These are phyloP conservation scores for Simplicillium aogashimaense DNA, from an alignment of 2,329 filamentous ascomycete genomes.

Conservation along the genomic window DNA sequence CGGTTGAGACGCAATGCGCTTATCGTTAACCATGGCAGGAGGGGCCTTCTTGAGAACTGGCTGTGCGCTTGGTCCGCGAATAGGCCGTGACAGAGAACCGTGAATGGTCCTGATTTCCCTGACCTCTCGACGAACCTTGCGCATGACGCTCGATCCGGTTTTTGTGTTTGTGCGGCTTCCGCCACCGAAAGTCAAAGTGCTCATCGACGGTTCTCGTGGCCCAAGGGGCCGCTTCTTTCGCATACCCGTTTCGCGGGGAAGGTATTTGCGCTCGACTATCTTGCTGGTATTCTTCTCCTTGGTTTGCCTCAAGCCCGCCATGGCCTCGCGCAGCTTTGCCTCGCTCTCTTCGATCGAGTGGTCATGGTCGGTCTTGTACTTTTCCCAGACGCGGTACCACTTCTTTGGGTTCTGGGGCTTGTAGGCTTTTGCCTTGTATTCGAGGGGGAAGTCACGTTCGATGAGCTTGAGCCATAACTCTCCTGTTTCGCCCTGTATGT, in stretches of 20 bases:
- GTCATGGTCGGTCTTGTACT: constrained; percentile 51
- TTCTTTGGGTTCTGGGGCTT: constrained; percentile 55
- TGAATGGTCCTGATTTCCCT: constrained; percentile 40
- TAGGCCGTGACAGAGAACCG: constrained; percentile 29
- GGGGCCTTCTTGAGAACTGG: constrained; percentile 40
- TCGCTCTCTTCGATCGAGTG: constrained; percentile 50
- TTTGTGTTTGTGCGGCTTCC: constrained; percentile 43
- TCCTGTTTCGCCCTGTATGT: constrained; percentile 57
- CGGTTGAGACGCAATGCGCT: constrained; percentile 32
- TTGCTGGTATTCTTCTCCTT: constrained; percentile 47
- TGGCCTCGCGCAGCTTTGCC: constrained; percentile 43
- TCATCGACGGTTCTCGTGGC: constrained; percentile 15
- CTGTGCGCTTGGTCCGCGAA: constrained; percentile 14
- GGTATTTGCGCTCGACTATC: constrained; percentile 39
- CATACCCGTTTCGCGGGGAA: constrained; percentile 26
- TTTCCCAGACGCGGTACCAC: constrained; percentile 72
- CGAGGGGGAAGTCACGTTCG: constrained; percentile 61
- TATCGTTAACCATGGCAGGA: constrained; percentile 41
- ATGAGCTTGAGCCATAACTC: constrained; percentile 78
- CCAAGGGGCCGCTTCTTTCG: constrained; percentile 20
- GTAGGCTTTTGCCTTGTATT: constrained; percentile 49
- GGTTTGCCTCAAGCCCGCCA: constrained; percentile 47
- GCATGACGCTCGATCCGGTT: constrained; percentile 42
- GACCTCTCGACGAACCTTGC: constrained; percentile 46
- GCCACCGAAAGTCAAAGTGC: constrained; percentile 30